A percentile compares a stretch with the other conserved stretches of the same genome.
Evolutionary conservation across 495 filamentous ascomycete genomes (phyloP).

Genomic region (Xylaria flabelliformis): DNA sequence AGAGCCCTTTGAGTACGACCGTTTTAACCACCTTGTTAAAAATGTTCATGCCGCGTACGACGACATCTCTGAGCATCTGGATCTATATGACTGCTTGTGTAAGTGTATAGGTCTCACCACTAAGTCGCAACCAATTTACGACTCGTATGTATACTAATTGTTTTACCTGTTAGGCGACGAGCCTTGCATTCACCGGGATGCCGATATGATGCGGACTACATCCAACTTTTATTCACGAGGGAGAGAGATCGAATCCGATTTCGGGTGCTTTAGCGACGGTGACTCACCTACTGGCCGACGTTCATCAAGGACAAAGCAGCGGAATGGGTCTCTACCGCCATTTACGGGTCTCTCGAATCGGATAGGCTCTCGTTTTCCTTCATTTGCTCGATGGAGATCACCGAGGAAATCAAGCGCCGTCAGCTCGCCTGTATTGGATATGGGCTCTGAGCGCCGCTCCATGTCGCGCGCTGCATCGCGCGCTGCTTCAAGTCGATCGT

Average conservation of each 20-base stretch:
- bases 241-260: conserved; percentile 61
- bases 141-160: conserved; percentile 24
- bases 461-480: conserved; percentile 53
- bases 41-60: conserved; percentile 34
- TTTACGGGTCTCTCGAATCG: conserved; percentile 69
- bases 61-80: conserved; percentile 28
- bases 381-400: conserved; percentile 70
- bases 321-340: conserved; percentile 68
- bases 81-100: conserved; percentile 62
- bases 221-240: conserved; percentile 41
- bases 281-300: conserved; percentile 58
- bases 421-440: conserved; percentile 56
- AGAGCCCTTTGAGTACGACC: conserved; percentile 59
- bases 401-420: conserved; percentile 57
- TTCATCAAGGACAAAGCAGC: conserved; percentile 62
- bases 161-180: conserved; percentile 46
- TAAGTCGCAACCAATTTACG: neutral
- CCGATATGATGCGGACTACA: conserved; percentile 47
- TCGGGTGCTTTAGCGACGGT: conserved; percentile 65
- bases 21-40: conserved; percentile 60
- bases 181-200: conserved; percentile 49
- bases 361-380: conserved; percentile 74
- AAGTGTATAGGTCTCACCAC: conserved; percentile 35
- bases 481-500: conserved; percentile 69
- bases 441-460: conserved; percentile 48